Base-by-base conservation (phyloP, 176 grass and related monocot species). In the Triticum turgidum region DNA sequence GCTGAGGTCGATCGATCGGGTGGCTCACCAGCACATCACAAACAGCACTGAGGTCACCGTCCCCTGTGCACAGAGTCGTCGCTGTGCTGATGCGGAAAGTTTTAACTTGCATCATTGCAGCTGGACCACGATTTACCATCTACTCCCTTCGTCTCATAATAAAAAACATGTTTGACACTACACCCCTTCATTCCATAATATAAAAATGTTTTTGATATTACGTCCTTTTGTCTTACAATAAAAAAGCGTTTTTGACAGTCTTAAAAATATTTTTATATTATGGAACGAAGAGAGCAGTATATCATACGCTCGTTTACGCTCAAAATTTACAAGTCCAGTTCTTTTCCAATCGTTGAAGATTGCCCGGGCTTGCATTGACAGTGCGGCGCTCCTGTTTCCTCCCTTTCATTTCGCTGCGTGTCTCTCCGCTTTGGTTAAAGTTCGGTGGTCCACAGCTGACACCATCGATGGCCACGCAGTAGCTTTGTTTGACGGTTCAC, bases 1-100 rank as follows among this genome's bases (percentile, higher is more conserved):
- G n/a, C 4, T 47, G 52, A 64, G 54, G 21, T 9, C 0, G 75
- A 64, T 21, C 5, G 39, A 7, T 29, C 20, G 17, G 56, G 83
- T 71, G 82, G 88, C 38, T 86, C 78, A 82, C 51, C 64, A 24
- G n/a, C 74, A 21, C 29, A 30, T 30, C 29, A 30, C 29, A 41
- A 73, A 21, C 11, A 11, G 39, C 72, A 11, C 62, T 52, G 78
- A 86, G 78, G 63, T 86, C 70, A 86, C 68, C 35, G 20, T 13
- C 7, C 9, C 30, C 22, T 47, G 44, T 13, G 42, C 22, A 37
- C 49, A 52, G 49, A 77, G 5, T 17, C 1, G 80, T 69, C 68
- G 49, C 11, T n/a, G 1, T 11, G 61, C 61, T 47, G 47, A 69
- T 33, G 80, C 47, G 20, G 9, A 25, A 32, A 61, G 58, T 78